Conservation (phyloP, 1,284 basidiomycete species). For the Schizophyllum commune region DNA sequence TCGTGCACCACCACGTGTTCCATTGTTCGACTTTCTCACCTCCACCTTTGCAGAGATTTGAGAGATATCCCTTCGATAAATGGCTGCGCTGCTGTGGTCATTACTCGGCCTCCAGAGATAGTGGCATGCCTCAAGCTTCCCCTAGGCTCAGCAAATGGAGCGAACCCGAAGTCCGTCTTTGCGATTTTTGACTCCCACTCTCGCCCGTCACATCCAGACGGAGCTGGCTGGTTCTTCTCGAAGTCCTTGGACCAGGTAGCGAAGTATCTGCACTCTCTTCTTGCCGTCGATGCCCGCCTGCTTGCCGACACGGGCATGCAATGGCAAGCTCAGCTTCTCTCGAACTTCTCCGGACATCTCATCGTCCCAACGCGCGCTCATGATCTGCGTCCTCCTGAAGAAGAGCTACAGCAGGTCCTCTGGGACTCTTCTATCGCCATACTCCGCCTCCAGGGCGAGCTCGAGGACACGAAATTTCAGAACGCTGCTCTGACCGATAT, state of each 20-base stretch:
- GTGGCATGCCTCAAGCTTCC: conserved; percentile 46
- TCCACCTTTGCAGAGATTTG: conserved; percentile 22
- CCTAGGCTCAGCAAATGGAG: conserved; percentile 13
- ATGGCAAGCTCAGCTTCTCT: conserved; percentile 58
- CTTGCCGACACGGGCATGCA: conserved; percentile 35
- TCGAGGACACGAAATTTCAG: conserved; percentile 27
- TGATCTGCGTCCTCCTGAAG: conserved; percentile 9
- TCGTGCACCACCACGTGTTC: conserved; percentile 9
- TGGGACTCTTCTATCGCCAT: conserved; percentile 41
- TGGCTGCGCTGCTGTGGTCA: conserved; percentile 37
- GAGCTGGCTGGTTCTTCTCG: conserved; percentile 48
- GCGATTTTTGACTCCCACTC: conserved; percentile 61
- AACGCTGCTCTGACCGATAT: conserved; percentile 24
- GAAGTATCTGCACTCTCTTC: conserved; percentile 36
- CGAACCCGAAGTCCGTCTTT: conserved; percentile 25
- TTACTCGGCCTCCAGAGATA: conserved; percentile 66
- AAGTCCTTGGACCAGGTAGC: conserved; percentile 33
- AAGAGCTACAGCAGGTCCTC: conserved; percentile 25
- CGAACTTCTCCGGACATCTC: conserved; percentile 50
- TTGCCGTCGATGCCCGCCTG: conserved; percentile 39
- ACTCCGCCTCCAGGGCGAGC: conserved; percentile 33
- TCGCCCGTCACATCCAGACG: conserved; percentile 46
- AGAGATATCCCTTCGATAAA: conserved; percentile 11
- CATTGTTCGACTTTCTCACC: not conserved
- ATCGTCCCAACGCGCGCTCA: conserved; percentile 27